A percentile compares a stretch with the other conserved stretches of the same genome.
phyloP scores from a whole-genome alignment of 768 basidiomycete species.

The Suillus plorans region DNA sequence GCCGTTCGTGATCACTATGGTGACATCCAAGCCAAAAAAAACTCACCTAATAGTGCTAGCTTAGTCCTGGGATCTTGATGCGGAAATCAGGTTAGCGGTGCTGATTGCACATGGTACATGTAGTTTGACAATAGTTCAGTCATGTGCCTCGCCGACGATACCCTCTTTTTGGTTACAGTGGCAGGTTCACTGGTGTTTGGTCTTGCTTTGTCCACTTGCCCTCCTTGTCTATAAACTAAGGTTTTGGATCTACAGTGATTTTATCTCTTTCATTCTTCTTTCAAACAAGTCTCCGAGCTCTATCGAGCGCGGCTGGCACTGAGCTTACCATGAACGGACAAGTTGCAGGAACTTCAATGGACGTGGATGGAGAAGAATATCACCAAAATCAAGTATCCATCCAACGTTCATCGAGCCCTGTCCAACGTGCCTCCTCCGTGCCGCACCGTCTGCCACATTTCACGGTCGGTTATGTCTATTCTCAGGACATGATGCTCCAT shows the following conservation, averaged over 20 bases:
- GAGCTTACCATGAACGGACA: constrained; percentile 19
- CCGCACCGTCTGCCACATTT: constrained; percentile 26
- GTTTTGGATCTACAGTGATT: constrained; percentile 2
- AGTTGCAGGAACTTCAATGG: constrained; percentile 23
- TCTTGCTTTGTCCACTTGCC: constrained; percentile 1
- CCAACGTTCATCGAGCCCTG: constrained; percentile 20
- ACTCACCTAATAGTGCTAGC: background rate
- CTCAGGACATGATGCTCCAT: constrained; percentile 84
- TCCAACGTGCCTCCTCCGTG: constrained; percentile 30
- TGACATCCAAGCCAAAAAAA: constrained; percentile 3
- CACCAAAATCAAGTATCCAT: constrained; percentile 4
- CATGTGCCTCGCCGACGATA: too few species aligned
- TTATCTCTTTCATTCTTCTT: constrained; percentile 5
- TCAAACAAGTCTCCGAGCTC: constrained; percentile 3
- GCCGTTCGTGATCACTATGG: background rate
- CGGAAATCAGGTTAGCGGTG: background rate
- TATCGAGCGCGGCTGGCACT: constrained; percentile 4
- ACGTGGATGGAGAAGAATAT: constrained; percentile 24
- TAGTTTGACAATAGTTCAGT: too few species aligned
- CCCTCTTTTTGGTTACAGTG: background rate
- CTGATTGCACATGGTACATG: background rate
- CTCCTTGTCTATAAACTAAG: background rate
- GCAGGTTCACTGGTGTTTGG: background rate
- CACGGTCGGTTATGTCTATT: constrained; percentile 84
- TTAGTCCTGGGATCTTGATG: background rate